Percentiles rank a stretch among this genome's conserved stretches.
Evolutionary conservation across 768 basidiomycete species (phyloP).

Genomic region (Cystofilobasidium capitatum): DNA sequence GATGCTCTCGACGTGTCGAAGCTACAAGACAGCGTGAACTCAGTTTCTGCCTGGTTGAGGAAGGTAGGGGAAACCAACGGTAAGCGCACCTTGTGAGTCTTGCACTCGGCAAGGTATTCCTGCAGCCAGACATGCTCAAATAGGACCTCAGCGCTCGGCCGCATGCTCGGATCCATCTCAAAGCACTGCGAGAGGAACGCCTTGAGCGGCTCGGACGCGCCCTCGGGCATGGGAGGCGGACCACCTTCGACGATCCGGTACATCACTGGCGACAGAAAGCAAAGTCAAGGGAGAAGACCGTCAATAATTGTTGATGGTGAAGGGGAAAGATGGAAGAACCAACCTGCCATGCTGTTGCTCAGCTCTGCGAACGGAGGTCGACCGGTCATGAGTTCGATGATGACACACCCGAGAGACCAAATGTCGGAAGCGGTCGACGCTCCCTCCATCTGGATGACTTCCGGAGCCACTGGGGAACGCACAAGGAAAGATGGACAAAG

Average conservation of each 20-base stretch:
- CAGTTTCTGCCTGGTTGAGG: too few species aligned
- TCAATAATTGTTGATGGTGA: constrained; percentile 4
- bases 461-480: constrained; percentile 68
- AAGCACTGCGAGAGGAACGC: constrained; percentile 85
- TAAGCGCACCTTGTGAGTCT: constrained; percentile 53
- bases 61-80: background rate
- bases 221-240: constrained; percentile 74
- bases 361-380: constrained; percentile 85
- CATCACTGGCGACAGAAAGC: constrained; percentile 56
- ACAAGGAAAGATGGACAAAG: background rate
- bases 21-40: too few species aligned
- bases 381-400: constrained; percentile 87
- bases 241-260: constrained; percentile 93
- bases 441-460: constrained; percentile 90
- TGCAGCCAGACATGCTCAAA: constrained; percentile 89
- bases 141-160: constrained; percentile 75
- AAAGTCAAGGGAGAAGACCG: constrained; percentile 8
- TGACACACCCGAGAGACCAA: constrained; percentile 90
- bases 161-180: constrained; percentile 67
- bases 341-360: constrained; percentile 80
- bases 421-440: constrained; percentile 89
- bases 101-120: constrained; percentile 53
- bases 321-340: constrained; percentile 28
- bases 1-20: constrained; percentile 86
- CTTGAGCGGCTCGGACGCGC: constrained; percentile 60